Conservation (phyloP, 129 eudicot species). For the Ambrosia trifida region DNA sequence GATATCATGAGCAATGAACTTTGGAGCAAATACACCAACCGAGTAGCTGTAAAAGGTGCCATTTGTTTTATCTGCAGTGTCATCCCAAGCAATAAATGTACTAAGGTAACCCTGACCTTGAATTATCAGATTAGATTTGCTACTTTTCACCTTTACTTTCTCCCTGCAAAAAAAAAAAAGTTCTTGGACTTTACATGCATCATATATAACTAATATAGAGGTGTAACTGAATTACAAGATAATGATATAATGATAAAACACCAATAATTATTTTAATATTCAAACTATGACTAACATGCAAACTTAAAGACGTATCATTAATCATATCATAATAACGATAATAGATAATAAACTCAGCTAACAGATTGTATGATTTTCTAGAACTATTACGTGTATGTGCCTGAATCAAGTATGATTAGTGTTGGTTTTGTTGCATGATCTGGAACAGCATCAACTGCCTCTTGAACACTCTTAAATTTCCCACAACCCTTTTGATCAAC, state of each 20-base stretch:
- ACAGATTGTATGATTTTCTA: too few species aligned
- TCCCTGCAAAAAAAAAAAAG: slow-evolving; percentile 52
- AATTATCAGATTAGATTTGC: slow-evolving; percentile 66
- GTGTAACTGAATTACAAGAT: too few species aligned
- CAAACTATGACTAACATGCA: too few species aligned
- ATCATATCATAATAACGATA: too few species aligned
- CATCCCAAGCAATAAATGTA: slow-evolving; percentile 74
- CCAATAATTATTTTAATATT: too few species aligned
- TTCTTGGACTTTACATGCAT: neutral
- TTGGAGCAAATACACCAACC: slow-evolving; percentile 49
- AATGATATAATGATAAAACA: too few species aligned
- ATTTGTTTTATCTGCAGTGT: slow-evolving; percentile 66
- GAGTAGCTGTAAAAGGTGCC: slow-evolving; percentile 61
- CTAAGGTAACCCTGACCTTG: slow-evolving; percentile 70
- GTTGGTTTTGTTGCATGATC: slow-evolving; percentile 50
- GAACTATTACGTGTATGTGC: slow-evolving; percentile 60
- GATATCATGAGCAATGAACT: slow-evolving; percentile 64
- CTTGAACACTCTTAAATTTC: slow-evolving; percentile 65
- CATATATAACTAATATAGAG: too few species aligned
- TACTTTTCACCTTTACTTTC: slow-evolving; percentile 52
- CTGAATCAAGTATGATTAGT: slow-evolving; percentile 62
- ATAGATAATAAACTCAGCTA: too few species aligned
- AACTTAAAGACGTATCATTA: too few species aligned
- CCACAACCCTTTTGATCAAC: slow-evolving; percentile 71
- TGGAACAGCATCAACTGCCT: slow-evolving; percentile 77